Conservation (phyloP, 2,329 filamentous ascomycete species). For the Botrytis tulipae region DNA sequence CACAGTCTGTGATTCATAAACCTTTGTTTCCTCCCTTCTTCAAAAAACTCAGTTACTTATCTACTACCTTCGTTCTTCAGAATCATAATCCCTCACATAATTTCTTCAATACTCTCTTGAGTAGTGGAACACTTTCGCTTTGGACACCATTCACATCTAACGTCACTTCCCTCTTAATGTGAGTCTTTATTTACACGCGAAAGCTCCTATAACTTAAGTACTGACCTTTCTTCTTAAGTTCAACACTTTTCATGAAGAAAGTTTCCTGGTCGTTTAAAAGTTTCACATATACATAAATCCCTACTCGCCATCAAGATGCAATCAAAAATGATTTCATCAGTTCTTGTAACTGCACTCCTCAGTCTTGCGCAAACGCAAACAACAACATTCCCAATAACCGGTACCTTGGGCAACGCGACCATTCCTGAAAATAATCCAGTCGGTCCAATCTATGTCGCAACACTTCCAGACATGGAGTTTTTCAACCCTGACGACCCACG, state of each 20-base stretch:
- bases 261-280: neutral
- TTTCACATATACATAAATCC: neutral
- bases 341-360: conserved; percentile 17
- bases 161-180: neutral
- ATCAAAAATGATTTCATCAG: conserved; percentile 4
- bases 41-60: neutral
- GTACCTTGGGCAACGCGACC: conserved; percentile 48
- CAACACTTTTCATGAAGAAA: neutral
- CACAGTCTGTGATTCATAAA: conserved; percentile 17
- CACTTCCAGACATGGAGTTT: conserved; percentile 47
- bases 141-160: neutral
- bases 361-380: conserved; percentile 27
- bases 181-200: neutral
- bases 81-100: neutral
- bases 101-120: neutral
- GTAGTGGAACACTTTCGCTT: conserved; percentile 1
- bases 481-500: conserved; percentile 47
- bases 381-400: conserved; percentile 31
- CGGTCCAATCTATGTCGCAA: conserved; percentile 53
- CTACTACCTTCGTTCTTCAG: neutral
- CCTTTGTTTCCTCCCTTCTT: neutral
- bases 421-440: conserved; percentile 55
- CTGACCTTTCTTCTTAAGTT: neutral
- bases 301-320: conserved; percentile 17
- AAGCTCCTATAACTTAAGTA: neutral